Conservation (phyloP, 768 basidiomycete species). For the Serendipita sp. region DNA sequence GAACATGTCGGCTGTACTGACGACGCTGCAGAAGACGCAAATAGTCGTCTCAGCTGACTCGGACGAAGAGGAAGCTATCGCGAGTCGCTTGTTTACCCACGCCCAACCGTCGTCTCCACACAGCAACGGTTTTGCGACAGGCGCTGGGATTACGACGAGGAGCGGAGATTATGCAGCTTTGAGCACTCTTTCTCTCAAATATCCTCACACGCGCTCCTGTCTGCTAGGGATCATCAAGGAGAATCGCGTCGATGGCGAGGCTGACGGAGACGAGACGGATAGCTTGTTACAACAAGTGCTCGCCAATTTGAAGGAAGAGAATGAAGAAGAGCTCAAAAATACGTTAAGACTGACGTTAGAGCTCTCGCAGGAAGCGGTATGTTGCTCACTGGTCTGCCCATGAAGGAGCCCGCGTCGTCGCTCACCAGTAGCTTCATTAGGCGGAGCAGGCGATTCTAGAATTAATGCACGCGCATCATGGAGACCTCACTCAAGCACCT, state of each 20-base stretch:
- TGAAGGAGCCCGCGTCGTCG: not conserved
- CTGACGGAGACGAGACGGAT: not conserved
- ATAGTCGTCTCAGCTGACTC: not conserved
- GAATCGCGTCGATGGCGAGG: not conserved
- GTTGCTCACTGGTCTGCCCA: not conserved
- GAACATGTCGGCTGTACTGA: not conserved
- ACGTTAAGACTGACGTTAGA: constrained; percentile 55
- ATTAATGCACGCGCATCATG: constrained; percentile 88
- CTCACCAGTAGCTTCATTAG: constrained; percentile 21
- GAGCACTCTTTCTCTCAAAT: not conserved
- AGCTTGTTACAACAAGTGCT: constrained; percentile 33
- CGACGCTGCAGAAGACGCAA: constrained; percentile 3
- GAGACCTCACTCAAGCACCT: constrained; percentile 67
- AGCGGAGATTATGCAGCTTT: not conserved
- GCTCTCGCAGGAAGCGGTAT: constrained; percentile 28
- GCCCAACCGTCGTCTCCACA: not conserved
- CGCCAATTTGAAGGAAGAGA: constrained; percentile 55
- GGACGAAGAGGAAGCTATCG: not conserved
- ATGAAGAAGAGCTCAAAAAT: constrained; percentile 70
- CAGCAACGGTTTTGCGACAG: not conserved
- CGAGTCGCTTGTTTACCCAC: not conserved
- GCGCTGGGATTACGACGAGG: not conserved
- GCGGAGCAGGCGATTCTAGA: constrained; percentile 81
- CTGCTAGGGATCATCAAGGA: not conserved
- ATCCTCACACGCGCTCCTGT: not conserved